Percentiles rank a stretch among this genome's conserved stretches.
phyloP scores from a whole-genome alignment of 1,139 yeast genomes.

The Geotrichum fermentans region DNA sequence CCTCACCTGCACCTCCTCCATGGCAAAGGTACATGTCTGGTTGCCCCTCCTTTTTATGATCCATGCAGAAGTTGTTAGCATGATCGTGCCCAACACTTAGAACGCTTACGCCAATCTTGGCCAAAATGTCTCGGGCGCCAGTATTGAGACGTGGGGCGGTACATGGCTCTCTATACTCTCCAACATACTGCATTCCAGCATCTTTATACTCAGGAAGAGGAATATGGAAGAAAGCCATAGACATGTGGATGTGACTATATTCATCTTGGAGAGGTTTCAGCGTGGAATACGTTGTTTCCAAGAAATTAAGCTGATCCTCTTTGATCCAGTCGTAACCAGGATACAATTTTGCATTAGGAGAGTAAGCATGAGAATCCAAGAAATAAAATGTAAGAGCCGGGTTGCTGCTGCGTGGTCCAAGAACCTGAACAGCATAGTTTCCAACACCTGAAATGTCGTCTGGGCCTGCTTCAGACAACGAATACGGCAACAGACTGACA shows the following conservation, averaged over 20 bases:
- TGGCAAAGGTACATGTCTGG: slow-evolving; percentile 77
- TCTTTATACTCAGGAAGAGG: slow-evolving; percentile 80
- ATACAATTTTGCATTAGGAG: slow-evolving; percentile 55
- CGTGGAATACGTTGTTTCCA: slow-evolving; percentile 43
- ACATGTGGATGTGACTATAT: slow-evolving; percentile 47
- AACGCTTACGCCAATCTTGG: slow-evolving; percentile 61
- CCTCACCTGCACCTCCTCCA: slow-evolving; percentile 92
- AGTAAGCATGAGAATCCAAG: slow-evolving; percentile 74
- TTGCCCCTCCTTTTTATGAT: slow-evolving; percentile 38
- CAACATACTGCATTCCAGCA: slow-evolving; percentile 44
- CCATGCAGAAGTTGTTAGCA: slow-evolving; percentile 81
- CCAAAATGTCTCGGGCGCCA: slow-evolving; percentile 51
- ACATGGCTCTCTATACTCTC: slow-evolving; percentile 62
- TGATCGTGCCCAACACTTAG: slow-evolving; percentile 91
- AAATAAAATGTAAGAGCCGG: slow-evolving; percentile 63
- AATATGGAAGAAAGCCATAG: slow-evolving; percentile 91
- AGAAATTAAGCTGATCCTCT: slow-evolving; percentile 61
- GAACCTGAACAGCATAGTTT: slow-evolving; percentile 58
- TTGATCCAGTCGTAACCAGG: slow-evolving; percentile 88
- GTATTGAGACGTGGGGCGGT: slow-evolving; percentile 74
- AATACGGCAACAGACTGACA: slow-evolving; percentile 58
- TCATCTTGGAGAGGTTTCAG: slow-evolving; percentile 37
- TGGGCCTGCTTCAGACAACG: slow-evolving; percentile 60
- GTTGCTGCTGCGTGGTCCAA: slow-evolving; percentile 41
- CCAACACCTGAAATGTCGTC: slow-evolving; percentile 69